Evolutionary conservation across 306 rosid genomes (phyloP), one percentile per base, ranked within the genome.

Genomic region (Comarum palustre): DNA sequence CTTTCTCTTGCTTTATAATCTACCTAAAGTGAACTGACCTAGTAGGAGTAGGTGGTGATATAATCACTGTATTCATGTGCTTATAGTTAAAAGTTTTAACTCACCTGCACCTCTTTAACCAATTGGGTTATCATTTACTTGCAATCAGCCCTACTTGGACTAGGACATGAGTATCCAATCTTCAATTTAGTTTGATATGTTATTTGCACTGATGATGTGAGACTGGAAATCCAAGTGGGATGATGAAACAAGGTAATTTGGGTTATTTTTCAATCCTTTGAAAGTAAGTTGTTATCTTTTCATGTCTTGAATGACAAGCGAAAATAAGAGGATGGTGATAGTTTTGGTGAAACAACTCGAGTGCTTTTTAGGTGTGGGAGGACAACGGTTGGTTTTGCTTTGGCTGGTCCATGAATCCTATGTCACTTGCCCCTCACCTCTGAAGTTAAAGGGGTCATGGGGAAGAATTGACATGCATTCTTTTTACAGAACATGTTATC

Each of bases 41-140:
- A 79, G 61, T 69, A 60, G 75, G 80, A 72, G 72, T 81, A 74
- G 82, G 68, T 74, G 79, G 81, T 84, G 84, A 72, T 72, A 72
- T 72, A 60, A 71, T 78, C 89, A 84, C 80, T 68, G 67, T 62
- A 75, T 77, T 84, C 88, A 80, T 87, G 89, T 85, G 90, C 79
- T 72, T 82, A 81, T 77, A 84, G 75, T 73, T 81, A 77, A 75
- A 83, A 82, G 73, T 7, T 62, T 75, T 11, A 24, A 75, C 61
- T 70, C 82, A 66, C 78, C 69, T 61, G 66, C 79, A 36, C 48
- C 60, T 69, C 74, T 67, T 74, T 48, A 74, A 76, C 81, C 59
- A 58, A 73, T 73, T 66, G 73, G 39, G 39, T 50, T 51, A 63
- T 77, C 78, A 72, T 66, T 77, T 41, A 68, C 68, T 73, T 68